Evolutionary conservation across 2,329 filamentous ascomycete species (phyloP).

Genomic region (Apiospora arundinis): DNA sequence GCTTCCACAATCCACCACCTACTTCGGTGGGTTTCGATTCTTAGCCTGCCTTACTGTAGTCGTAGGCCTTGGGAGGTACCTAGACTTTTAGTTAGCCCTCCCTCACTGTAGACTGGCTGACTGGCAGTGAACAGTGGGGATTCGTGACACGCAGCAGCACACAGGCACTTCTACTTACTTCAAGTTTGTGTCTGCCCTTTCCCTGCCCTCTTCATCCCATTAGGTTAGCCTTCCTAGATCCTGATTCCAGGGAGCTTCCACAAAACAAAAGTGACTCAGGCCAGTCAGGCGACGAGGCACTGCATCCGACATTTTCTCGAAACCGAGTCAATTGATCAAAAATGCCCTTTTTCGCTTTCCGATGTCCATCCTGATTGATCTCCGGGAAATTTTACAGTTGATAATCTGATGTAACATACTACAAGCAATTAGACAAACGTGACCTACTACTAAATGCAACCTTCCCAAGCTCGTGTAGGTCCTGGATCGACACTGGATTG

Average conservation of each 20-base stretch:
- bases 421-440: not conserved
- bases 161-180: not conserved
- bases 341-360: not conserved
- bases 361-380: not conserved
- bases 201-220: not conserved
- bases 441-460: not conserved
- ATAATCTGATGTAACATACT: not conserved
- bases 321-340: conserved; percentile 7
- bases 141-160: not conserved
- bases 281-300: conserved; percentile 17
- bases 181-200: not conserved
- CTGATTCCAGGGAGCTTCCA: not conserved
- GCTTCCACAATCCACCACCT: not conserved
- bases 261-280: conserved; percentile 1
- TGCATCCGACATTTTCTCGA: conserved; percentile 10
- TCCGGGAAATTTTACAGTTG: not conserved
- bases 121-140: not conserved
- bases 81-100: not conserved
- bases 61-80: too few relatives aligned
- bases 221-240: not conserved
- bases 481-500: not conserved
- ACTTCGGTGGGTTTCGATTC: conserved; percentile 1
- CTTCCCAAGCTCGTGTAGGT: not conserved
- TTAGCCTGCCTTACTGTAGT: too few relatives aligned
- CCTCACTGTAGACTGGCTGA: not conserved